Evolutionary conservation across 2,329 filamentous ascomycete genomes (phyloP).

Genomic region (Botrytis deweyae): DNA sequence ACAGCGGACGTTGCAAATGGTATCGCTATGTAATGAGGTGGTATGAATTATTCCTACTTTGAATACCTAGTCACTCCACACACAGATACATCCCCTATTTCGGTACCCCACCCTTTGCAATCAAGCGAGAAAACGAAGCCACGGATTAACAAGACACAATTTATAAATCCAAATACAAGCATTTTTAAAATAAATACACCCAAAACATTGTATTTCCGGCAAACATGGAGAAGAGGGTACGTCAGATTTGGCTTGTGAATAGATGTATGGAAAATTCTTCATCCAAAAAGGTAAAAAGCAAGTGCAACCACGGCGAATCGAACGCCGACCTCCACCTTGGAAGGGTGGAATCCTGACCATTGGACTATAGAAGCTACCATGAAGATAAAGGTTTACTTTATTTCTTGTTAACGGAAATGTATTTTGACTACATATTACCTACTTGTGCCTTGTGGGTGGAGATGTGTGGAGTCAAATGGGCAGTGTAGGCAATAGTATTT

Average conservation of each 20-base stretch:
- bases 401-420: fast-evolving
- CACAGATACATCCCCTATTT: neutral
- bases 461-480: neutral
- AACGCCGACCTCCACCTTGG: constrained; percentile 19
- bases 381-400: fast-evolving
- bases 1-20: neutral
- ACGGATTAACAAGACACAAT: neutral
- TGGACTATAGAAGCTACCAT: neutral
- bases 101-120: neutral
- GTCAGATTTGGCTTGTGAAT: neutral
- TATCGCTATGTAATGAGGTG: neutral
- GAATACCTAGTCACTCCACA: neutral
- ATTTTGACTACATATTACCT: neutral
- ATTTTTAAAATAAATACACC: neutral
- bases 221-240: fast-evolving
- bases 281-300: neutral
- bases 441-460: neutral
- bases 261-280: neutral
- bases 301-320: constrained; percentile 13
- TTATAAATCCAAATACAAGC: neutral
- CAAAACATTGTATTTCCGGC: neutral
- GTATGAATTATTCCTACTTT: neutral
- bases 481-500: too few species aligned
- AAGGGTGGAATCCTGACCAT: constrained; percentile 18
- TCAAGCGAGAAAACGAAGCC: neutral